These are phyloP conservation scores for Jaapia argillacea DNA, from an alignment of 768 basidiomycete species.

Conservation along the genomic window DNA sequence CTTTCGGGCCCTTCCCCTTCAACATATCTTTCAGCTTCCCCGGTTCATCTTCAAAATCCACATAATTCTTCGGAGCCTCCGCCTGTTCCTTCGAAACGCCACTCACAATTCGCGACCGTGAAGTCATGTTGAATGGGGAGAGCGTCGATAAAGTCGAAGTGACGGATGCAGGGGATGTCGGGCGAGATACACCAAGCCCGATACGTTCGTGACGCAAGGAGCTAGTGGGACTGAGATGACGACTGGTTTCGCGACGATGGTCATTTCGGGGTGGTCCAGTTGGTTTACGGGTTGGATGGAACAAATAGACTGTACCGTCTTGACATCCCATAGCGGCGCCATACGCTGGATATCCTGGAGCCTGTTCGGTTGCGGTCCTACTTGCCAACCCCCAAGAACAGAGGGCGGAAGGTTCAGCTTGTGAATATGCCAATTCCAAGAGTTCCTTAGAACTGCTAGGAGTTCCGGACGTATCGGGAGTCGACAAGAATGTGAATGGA, in stretches of 20 bases:
- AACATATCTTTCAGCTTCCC: constrained; percentile 68
- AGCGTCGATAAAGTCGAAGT: constrained; percentile 12
- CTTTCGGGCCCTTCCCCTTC: constrained; percentile 37
- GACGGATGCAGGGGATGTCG: constrained; percentile 28
- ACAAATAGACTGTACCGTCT: constrained; percentile 26
- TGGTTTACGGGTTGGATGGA: constrained; percentile 8
- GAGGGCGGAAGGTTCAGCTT: background rate
- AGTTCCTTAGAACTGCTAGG: no score
- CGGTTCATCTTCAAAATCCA: constrained; percentile 77
- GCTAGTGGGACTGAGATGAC: constrained; percentile 8
- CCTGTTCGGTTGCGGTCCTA: background rate
- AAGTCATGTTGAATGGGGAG: constrained; percentile 41
- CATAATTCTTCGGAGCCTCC: constrained; percentile 69
- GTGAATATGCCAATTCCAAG: background rate
- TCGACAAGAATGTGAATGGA: no score
- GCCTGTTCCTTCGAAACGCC: constrained; percentile 59
- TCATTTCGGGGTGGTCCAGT: background rate
- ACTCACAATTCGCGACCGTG: constrained; percentile 58
- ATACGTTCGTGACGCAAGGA: constrained; percentile 8
- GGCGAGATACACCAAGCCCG: constrained; percentile 11
- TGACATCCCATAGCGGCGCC: constrained; percentile 24
- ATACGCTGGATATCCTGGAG: constrained; percentile 1
- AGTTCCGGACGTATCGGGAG: no score
- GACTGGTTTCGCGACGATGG: background rate
- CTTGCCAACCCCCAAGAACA: background rate